phyloP scores from a whole-genome alignment of 2,329 filamentous ascomycete species.

The Xylaria hypoxylon region DNA sequence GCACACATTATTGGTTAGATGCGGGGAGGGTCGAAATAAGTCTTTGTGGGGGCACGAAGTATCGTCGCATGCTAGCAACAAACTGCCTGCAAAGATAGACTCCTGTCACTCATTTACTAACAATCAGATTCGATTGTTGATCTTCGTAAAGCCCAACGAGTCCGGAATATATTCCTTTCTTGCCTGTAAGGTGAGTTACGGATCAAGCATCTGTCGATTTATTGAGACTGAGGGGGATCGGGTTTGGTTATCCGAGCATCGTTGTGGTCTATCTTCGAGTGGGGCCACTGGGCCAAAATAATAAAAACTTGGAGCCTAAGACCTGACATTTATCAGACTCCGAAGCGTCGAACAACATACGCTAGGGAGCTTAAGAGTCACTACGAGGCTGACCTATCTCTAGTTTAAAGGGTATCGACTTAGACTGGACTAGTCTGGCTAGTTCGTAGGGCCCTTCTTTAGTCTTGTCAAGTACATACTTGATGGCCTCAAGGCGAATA shows the following conservation, averaged over 20 bases:
- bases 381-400: constrained; percentile 4
- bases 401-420: not conserved
- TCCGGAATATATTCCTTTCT: constrained; percentile 1
- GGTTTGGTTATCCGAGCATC: constrained; percentile 11
- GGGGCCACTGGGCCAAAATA: constrained; percentile 1
- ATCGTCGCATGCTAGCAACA: not conserved
- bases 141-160: not conserved
- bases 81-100: constrained; percentile 10
- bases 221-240: constrained; percentile 10
- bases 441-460: too few species aligned
- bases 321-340: constrained; percentile 9
- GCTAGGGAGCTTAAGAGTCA: not conserved
- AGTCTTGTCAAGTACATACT: not conserved
- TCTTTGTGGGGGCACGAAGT: constrained; percentile 14
- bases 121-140: constrained; percentile 4
- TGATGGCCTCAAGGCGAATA: constrained; percentile 2
- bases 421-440: too few species aligned
- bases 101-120: constrained; percentile 5
- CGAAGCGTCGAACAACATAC: constrained; percentile 2
- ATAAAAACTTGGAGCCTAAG: constrained; percentile 1
- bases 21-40: constrained; percentile 29
- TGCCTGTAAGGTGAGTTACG: not conserved
- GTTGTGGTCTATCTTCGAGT: constrained; percentile 1
- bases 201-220: constrained; percentile 11
- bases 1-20: constrained; percentile 29